Base-by-base conservation (phyloP, 1,284 basidiomycete genomes). In the Apiotrichum mycotoxinovorans region DNA sequence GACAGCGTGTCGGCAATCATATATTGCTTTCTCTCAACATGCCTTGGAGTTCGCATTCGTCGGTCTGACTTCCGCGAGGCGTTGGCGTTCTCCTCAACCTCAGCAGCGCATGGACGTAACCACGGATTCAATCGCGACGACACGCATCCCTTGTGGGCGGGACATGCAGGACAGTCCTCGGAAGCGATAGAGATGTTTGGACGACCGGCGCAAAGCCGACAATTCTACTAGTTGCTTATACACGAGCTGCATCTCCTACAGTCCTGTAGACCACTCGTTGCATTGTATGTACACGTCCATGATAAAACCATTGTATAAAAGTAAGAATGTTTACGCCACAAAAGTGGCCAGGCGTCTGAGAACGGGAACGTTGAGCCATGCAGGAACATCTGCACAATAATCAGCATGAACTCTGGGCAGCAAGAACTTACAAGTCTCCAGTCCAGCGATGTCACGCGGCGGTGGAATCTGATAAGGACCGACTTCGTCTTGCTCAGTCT, bases 401-500 rank as follows among this genome's bases (percentile, higher is more conserved):
- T 33, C 42, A 38, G 46, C 34, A 37, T 27, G 20, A 9, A 8
- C 9, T 15, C 2, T 17, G 30, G 15, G 1, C 5, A 41, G 41
- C 18, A 35, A 3, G 8, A 10, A 72, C 76, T 66, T 52, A 78
- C 76, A 78, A 45, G 76, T 78, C 51, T 78, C 76, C 30, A 78
- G 60, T 17, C 73, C 74, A 2, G 67, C 63, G 46, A 78, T 74
- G 37, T 78, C 76, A 56, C 76, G 66, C 1, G 73, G 68, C 22
- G 70, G 70, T 11, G 76, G 76, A 35, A 75, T 63, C 56, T 75
- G 73, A 52, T 75, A 77, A 47, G 91, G 88, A 34, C 91, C 91
- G 20, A 94, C 93, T 77, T 97, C 94, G 70, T 97, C 94, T 40
- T 89, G 90, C 76, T 97, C 94, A 23, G 92, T 92, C 30, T 91